Evolutionary conservation across 1,284 basidiomycete species (phyloP).

Genomic region (Ceratobasidium sp.): DNA sequence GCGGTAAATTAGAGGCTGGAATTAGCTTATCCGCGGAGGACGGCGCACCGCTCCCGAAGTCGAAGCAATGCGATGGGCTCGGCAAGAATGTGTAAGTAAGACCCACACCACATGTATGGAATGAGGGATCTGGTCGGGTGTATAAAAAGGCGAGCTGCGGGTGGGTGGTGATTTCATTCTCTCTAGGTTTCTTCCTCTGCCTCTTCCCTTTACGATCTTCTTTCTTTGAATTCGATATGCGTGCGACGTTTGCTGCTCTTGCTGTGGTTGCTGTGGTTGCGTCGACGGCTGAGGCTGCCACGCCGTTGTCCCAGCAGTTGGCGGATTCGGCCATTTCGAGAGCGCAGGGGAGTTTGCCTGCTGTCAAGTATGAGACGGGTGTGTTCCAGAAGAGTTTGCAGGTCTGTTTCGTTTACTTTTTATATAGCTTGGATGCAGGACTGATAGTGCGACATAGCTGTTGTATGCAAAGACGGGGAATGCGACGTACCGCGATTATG

Average conservation of each 20-base stretch:
- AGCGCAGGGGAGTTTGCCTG: slow-evolving; percentile 26
- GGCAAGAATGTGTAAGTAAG: too few species aligned
- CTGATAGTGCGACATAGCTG: not conserved
- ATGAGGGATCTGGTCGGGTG: not conserved
- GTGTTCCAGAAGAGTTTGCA: slow-evolving; percentile 34
- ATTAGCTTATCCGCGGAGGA: too few species aligned
- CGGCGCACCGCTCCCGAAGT: too few species aligned
- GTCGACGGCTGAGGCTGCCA: not conserved
- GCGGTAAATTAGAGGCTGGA: too few species aligned
- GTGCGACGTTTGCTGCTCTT: slow-evolving; percentile 19
- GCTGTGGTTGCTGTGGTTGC: not conserved
- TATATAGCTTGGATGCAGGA: not conserved
- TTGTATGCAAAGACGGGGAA: slow-evolving; percentile 18
- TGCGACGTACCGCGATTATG: slow-evolving; percentile 24
- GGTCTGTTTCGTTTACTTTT: slow-evolving; percentile 3
- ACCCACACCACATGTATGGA: too few species aligned
- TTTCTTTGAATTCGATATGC: not conserved
- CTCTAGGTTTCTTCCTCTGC: not conserved
- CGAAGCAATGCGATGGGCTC: too few species aligned
- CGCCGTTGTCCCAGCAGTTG: slow-evolving; percentile 20
- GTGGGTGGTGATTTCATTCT: not conserved
- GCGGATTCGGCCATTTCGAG: slow-evolving; percentile 37
- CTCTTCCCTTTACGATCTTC: not conserved
- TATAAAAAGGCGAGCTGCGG: not conserved
- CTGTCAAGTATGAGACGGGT: slow-evolving; percentile 35